phyloP scores from a whole-genome alignment of 176 grass and related monocot species.

The Hyparrhenia diplandra region DNA sequence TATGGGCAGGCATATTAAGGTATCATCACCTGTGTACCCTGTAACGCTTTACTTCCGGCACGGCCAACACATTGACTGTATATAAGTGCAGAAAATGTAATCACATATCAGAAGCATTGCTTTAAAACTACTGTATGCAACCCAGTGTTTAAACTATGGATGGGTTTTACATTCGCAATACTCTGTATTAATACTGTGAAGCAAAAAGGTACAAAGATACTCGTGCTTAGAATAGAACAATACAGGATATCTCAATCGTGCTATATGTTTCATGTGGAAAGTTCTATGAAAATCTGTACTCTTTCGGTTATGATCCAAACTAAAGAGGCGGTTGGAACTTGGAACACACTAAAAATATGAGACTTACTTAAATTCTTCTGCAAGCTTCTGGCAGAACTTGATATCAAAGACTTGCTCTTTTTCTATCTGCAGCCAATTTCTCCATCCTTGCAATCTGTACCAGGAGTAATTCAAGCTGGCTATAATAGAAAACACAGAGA shows the following conservation, averaged over 20 bases:
- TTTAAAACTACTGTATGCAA: slow-evolving; percentile 9
- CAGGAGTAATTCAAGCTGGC: neutral
- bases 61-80: slow-evolving; percentile 39
- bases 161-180: neutral
- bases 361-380: slow-evolving; percentile 58
- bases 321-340: neutral
- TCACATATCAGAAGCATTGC: slow-evolving; percentile 4
- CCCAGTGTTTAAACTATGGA: neutral
- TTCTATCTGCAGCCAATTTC: slow-evolving; percentile 29
- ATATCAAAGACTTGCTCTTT: slow-evolving; percentile 32
- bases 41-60: slow-evolving; percentile 45
- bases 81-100: slow-evolving; percentile 15
- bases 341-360: neutral
- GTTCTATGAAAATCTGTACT: neutral
- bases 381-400: slow-evolving; percentile 49
- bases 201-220: neutral
- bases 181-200: slow-evolving; percentile 1
- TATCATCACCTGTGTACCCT: slow-evolving; percentile 43
- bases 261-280: slow-evolving; percentile 10
- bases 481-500: neutral
- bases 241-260: neutral
- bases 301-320: neutral
- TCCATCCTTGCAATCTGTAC: slow-evolving; percentile 53
- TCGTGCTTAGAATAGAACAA: neutral
- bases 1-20: neutral